Percentiles rank a stretch among this genome's conserved stretches.
Evolutionary conservation across 169 alveolate species (phyloP).

Genomic region (Cryptosporidium tyzzeri): DNA sequence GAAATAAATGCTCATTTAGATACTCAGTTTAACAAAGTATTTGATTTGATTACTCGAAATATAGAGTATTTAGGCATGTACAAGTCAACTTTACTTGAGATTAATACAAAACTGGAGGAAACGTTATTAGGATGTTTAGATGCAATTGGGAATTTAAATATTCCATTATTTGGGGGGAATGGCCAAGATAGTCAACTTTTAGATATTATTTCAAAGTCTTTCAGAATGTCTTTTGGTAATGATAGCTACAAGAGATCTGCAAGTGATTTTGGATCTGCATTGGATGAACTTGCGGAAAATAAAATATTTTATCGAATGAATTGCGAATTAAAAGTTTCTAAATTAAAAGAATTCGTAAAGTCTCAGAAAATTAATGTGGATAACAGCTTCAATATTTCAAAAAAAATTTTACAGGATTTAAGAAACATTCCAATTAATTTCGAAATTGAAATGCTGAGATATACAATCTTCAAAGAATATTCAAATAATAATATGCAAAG

Average conservation of each 20-base stretch:
- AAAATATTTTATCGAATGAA: not conserved
- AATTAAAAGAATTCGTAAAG: not conserved
- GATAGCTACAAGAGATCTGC: conserved; percentile 6
- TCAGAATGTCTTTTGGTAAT: conserved; percentile 15
- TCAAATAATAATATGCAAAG: not conserved
- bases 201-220: conserved; percentile 1
- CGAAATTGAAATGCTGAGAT: not conserved
- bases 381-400: not conserved
- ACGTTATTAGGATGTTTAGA: not conserved
- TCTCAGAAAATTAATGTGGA: not conserved
- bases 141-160: not conserved
- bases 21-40: not conserved
- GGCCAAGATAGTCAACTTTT: not conserved
- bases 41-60: not conserved
- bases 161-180: conserved; percentile 28
- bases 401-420: not conserved
- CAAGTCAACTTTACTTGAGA: not conserved
- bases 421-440: not conserved
- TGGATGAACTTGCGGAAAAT: conserved; percentile 3
- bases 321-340: not conserved
- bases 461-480: not conserved
- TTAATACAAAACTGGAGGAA: not conserved
- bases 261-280: not conserved
- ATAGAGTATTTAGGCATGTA: not conserved
- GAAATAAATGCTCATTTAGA: not conserved